These are phyloP conservation scores for Penicillium crustosum DNA, from an alignment of 2,329 filamentous ascomycete genomes.

Conservation along the genomic window DNA sequence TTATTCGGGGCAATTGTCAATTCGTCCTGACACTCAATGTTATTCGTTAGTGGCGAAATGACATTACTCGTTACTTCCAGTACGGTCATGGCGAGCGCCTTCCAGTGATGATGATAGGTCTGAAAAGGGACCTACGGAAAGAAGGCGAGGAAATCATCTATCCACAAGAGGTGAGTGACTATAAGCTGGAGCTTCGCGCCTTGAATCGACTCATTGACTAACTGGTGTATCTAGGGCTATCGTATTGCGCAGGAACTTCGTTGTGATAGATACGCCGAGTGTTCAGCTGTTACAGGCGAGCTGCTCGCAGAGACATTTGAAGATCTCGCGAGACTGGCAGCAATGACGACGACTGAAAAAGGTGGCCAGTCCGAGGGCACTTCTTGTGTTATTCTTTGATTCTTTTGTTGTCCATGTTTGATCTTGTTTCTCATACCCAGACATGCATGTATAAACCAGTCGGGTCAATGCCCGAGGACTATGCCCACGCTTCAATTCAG, in stretches of 20 bases:
- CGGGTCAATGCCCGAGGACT: neutral
- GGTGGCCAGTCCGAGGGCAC: slow-evolving; percentile 51
- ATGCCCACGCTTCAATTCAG: neutral
- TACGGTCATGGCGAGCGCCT: slow-evolving; percentile 45
- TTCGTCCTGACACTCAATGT: neutral
- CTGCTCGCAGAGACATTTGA: slow-evolving; percentile 60
- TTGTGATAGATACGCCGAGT: slow-evolving; percentile 63
- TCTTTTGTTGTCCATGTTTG: neutral
- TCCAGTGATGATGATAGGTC: slow-evolving; percentile 59
- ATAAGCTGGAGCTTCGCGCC: slow-evolving; percentile 30
- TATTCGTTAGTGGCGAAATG: slow-evolving; percentile 41
- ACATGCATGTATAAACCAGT: neutral
- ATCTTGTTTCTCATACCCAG: slow-evolving; percentile 5
- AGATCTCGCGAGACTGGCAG: slow-evolving; percentile 59
- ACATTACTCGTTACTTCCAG: slow-evolving; percentile 53
- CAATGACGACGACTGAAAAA: slow-evolving; percentile 56
- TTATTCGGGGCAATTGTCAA: neutral
- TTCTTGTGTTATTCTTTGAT: slow-evolving; percentile 43
- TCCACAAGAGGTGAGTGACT: slow-evolving; percentile 40
- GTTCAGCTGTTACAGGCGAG: slow-evolving; percentile 61
- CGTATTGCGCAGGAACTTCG: slow-evolving; percentile 60
- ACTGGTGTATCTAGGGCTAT: slow-evolving; percentile 46
- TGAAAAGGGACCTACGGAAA: slow-evolving; percentile 58
- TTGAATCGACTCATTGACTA: slow-evolving; percentile 4
- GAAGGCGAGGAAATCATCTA: slow-evolving; percentile 47